Base-by-base conservation (phyloP, 768 basidiomycete species). In the Boletales sp. region DNA sequence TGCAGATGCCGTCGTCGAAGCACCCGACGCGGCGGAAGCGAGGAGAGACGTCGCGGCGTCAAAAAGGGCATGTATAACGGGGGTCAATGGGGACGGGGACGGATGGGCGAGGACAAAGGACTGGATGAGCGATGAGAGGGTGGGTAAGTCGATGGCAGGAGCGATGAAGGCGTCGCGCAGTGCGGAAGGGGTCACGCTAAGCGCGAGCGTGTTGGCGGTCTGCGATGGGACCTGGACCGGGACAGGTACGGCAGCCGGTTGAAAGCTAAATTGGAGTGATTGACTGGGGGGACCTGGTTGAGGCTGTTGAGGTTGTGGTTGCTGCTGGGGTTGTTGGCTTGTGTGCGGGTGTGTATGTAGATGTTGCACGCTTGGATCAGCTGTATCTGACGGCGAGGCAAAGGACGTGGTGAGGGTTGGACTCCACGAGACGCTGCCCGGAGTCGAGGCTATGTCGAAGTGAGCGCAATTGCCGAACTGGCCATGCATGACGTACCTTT, bases 61-160 rank as follows among this genome's bases (percentile, higher is more conserved):
- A 51, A 83, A 84, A 5, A 84, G 70, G 9, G 79, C 75, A 31
- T 74, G 71, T 4, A 84, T 62, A 29, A 81, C 73, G 2, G 76
- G 69, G 0, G 73, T 74, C 13, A 84, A 69, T 2, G 81, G 76
- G 0, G 77, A 77, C 3, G 73, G 60, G 0, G 78, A 80, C 2
- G 78, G 76, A 50, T 80, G 73, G 5, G 74, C 68, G 17, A 73
- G 61, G 32, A 73, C 74, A 49, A 72, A 81, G 17, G 70, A 69
- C 49, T 79, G 77, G 34, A 83, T 77, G 69, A 82, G 76, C 35
- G 76, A 74, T 13, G 82, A 74, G 17, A 84, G 66, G 4, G 75
- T 76, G 1, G 72, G 62, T 0, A 75, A 50, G 54, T 83, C 80
- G 43, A 81, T 54, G 10, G 70, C 73, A 42, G 65, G 74, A 0